Evolutionary conservation across 2,329 filamentous ascomycete genomes (phyloP), one percentile per base, ranked within the genome.

Genomic region (Exophiala alcalophila): DNA sequence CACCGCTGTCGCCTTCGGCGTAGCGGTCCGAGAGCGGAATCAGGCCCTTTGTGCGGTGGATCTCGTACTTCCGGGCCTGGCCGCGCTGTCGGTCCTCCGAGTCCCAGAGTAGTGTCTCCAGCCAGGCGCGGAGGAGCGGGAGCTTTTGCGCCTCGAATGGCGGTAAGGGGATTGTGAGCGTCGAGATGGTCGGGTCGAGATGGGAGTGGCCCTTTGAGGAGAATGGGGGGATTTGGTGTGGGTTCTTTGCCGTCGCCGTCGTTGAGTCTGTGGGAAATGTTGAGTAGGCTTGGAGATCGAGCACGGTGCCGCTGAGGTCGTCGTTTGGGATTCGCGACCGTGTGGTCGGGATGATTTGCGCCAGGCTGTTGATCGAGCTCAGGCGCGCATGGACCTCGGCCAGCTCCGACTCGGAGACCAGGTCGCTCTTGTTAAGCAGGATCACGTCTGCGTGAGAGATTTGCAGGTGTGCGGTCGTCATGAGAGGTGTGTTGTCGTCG

Each of bases 371-470:
- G 63, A 98, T 97, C 4, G 87, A 84, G 40, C 76, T 70, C 39
- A 97, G 81, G 31, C 92, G 78, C 11, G 77, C 72, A 50, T 74
- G 76, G 5, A 96, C 86, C 0, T 61, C 65, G n/a, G 78, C 66
- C 1, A 97, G 74, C 57, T 95, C 81, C 5, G 76, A 68, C 1
- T 75, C 62, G 4, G 75, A 78, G 3, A 97, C 89, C 3, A 96
- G 72, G 60, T 98, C 92, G 3, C 83, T 75, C 65, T 98, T 98
- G 69, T 98, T 98, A 56, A 98, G 79, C 26, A 98, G 80, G 30
- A 98, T 78, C 6, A 97, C 88, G 65, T 98, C 92, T 5, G 92
- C 92, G 59, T 98, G 91, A 1, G 89, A 96, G 47, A 98, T 94
- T 59, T 98, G 92, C 33, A 97, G 76, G 64, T 98, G 92, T 0